phyloP scores from a whole-genome alignment of 139 green algal species.

The Volvox reticuliferus region DNA sequence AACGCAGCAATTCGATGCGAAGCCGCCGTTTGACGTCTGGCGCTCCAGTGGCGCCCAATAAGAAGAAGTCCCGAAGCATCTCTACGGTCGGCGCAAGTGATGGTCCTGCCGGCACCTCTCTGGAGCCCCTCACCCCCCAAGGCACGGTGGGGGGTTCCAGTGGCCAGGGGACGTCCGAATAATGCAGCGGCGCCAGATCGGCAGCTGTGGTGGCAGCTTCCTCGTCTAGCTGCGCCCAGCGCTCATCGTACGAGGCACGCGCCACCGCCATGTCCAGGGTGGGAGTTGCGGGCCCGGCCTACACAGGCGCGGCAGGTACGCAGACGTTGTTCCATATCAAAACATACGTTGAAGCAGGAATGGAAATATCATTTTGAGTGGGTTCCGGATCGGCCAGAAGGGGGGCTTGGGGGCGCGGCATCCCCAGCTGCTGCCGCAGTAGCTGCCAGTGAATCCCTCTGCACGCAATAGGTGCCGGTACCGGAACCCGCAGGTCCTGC shows the following conservation, averaged over 20 bases:
- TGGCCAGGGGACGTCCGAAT: constrained; percentile 35
- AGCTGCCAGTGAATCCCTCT: no score
- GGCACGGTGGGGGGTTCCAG: background rate
- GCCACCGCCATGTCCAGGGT: constrained; percentile 1
- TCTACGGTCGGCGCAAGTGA: background rate
- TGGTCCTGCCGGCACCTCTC: background rate
- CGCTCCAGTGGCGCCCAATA: constrained; percentile 38
- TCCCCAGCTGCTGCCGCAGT: no score
- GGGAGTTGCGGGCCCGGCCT: background rate
- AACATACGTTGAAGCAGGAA: no score
- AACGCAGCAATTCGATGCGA: constrained; percentile 50
- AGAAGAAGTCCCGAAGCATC: constrained; percentile 56
- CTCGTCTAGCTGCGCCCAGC: constrained; percentile 24
- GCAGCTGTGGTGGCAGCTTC: background rate
- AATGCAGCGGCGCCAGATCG: background rate
- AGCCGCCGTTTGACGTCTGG: constrained; percentile 54
- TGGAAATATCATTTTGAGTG: no score
- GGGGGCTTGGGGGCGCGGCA: no score
- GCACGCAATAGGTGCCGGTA: no score
- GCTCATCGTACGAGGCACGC: constrained; percentile 16
- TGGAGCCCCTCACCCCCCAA: background rate
- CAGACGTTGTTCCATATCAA: no score
- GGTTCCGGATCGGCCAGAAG: no score
- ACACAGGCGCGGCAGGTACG: background rate
- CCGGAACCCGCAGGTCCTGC: no score